A percentile compares a stretch with the other conserved stretches of the same genome.
Evolutionary conservation across 805 yeast genomes (phyloP).

Genomic region (Candida takata): DNA sequence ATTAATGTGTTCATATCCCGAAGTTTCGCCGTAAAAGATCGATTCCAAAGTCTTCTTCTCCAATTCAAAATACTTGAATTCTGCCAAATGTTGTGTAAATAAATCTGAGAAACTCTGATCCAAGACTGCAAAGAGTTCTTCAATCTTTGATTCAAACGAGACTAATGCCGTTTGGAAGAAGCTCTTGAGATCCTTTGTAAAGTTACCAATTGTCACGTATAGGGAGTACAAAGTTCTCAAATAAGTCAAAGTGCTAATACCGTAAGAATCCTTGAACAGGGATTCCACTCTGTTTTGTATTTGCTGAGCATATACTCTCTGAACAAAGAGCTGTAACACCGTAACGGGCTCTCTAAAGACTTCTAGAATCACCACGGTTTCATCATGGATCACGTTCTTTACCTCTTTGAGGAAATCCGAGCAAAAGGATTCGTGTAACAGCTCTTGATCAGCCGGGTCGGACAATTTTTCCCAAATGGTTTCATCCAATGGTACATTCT

Average conservation of each 20-base stretch:
- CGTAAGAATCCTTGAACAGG: slow-evolving; percentile 54
- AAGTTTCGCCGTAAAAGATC: slow-evolving; percentile 26
- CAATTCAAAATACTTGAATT: slow-evolving; percentile 57
- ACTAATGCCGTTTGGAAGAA: slow-evolving; percentile 41
- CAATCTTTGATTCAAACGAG: slow-evolving; percentile 28
- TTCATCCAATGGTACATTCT: slow-evolving; percentile 33
- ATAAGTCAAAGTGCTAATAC: slow-evolving; percentile 61
- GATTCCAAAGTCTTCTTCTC: slow-evolving; percentile 64
- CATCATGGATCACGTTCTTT: slow-evolving; percentile 54
- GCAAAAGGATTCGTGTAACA: slow-evolving; percentile 45
- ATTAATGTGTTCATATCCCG: slow-evolving; percentile 26
- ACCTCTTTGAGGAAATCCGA: slow-evolving; percentile 48
- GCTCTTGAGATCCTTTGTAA: slow-evolving; percentile 59
- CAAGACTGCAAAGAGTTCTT: slow-evolving; percentile 39
- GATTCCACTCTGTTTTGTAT: slow-evolving; percentile 49
- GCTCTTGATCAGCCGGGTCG: slow-evolving; percentile 47
- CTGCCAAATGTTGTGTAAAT: slow-evolving; percentile 62
- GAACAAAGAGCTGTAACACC: slow-evolving; percentile 64
- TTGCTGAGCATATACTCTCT: slow-evolving; percentile 71
- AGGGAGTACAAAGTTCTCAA: slow-evolving; percentile 67
- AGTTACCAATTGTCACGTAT: slow-evolving; percentile 49
- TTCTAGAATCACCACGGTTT: slow-evolving; percentile 63
- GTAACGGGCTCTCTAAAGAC: slow-evolving; percentile 64
- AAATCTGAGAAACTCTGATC: slow-evolving; percentile 71
- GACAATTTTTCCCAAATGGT: slow-evolving; percentile 51